phyloP scores from a whole-genome alignment of 805 yeast species.

The Metschnikowia noctiluminum region DNA sequence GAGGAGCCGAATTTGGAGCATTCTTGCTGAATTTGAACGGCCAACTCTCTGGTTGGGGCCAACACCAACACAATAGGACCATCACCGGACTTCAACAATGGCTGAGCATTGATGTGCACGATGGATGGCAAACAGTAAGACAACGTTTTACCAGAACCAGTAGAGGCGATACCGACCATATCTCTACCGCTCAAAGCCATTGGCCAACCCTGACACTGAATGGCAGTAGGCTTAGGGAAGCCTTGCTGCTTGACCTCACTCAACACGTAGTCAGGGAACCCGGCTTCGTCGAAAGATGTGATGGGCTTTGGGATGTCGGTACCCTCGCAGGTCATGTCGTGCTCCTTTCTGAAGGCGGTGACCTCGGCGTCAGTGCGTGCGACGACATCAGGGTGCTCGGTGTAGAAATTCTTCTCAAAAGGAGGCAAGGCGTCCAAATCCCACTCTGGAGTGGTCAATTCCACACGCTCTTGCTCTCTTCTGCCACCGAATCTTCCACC shows the following conservation, averaged over 20 bases:
- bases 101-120: slow-evolving; percentile 98
- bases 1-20: slow-evolving; percentile 91
- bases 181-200: slow-evolving; percentile 99
- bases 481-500: slow-evolving; percentile 28
- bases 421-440: slow-evolving; percentile 73
- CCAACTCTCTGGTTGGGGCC: slow-evolving; percentile 98
- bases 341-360: slow-evolving; percentile 67
- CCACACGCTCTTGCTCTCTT: slow-evolving; percentile 41
- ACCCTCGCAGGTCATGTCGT: slow-evolving; percentile 86
- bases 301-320: slow-evolving; percentile 91
- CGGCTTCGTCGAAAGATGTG: slow-evolving; percentile 91
- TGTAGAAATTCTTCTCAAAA: slow-evolving; percentile 93
- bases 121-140: slow-evolving; percentile 96
- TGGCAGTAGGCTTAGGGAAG: slow-evolving; percentile 90
- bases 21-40: slow-evolving; percentile 95
- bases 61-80: slow-evolving; percentile 95
- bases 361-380: slow-evolving; percentile 74
- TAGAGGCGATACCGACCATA: slow-evolving; percentile 97
- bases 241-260: slow-evolving; percentile 88
- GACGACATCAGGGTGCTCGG: slow-evolving; percentile 77
- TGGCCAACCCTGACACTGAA: slow-evolving; percentile 99
- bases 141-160: slow-evolving; percentile 98
- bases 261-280: slow-evolving; percentile 93
- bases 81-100: slow-evolving; percentile 87
- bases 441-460: slow-evolving; percentile 75